Base-by-base conservation (phyloP, 768 basidiomycete genomes). In the Pisolithus tinctorius region DNA sequence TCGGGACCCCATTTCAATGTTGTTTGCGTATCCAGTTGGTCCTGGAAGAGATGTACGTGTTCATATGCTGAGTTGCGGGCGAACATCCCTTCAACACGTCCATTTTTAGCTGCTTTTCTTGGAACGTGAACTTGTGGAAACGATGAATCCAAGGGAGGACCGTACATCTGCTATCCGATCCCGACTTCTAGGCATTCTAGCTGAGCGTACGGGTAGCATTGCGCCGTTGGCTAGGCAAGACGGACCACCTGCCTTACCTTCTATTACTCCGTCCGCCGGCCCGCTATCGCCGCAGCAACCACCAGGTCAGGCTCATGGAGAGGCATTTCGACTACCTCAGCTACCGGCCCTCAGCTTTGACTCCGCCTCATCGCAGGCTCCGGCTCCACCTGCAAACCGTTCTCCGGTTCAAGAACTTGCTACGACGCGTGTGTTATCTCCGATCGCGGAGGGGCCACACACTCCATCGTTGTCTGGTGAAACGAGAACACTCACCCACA, bases 11-110 rank as follows among this genome's bases (percentile, higher is more conserved):
- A 63, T 67, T 7, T 91, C 89, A 9, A 77, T 95, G 67, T 93
- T 97, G 84, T 98, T 94, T 67, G 92, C 84, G 0, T 96, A 97
- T 65, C 94, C 95, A 6, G 83, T 90, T 45, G 93, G 92, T 1
- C 81, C 86, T 4, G 71, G 80, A 52, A 86, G 83, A 68, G 87
- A 93, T 63, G 93, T 95, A 63, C 57, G 88, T 73, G 16, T 38
- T 51, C 30, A 50, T 20, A 13, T 14, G 41, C 37, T 29, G 37
- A 14, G 50, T 16, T 23, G 30, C 26, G 27, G 9, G 51, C 30
- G 20, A 47, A 20, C 42, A 25, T 23, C 6, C 43, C 26, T 37
- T 55, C 60, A 40, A 67, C 58, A 38, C 30, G 36, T 42, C 40
- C 36, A 51, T 36, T 36, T 50, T 9, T 58, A 94, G 89, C 76